phyloP scores from a whole-genome alignment of 176 grass and related monocot genomes.

The Dendrocalamus sinicus region DNA sequence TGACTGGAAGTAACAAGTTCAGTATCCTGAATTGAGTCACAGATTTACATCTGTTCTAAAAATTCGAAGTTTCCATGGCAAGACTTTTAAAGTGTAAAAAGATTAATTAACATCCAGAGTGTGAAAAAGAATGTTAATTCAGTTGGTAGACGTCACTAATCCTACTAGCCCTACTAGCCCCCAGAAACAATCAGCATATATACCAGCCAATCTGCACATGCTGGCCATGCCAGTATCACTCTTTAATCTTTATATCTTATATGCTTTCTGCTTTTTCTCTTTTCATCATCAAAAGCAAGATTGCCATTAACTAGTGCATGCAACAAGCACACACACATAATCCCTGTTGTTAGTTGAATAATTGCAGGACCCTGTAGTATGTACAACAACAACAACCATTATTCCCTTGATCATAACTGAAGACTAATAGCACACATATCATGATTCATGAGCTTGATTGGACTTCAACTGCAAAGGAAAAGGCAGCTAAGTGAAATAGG shows the following conservation, averaged over 20 bases:
- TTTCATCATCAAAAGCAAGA: slow-evolving; percentile 20
- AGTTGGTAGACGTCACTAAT: neutral
- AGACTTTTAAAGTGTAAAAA: neutral
- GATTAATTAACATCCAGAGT: neutral
- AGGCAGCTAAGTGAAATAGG: slow-evolving; percentile 23
- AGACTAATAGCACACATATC: neutral
- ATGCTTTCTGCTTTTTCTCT: neutral
- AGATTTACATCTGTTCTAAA: neutral
- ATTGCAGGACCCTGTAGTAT: neutral
- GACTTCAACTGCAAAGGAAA: slow-evolving; percentile 18
- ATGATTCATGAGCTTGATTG: neutral
- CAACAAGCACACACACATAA: slow-evolving; percentile 1
- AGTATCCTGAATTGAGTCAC: neutral
- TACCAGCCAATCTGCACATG: slow-evolving; percentile 20
- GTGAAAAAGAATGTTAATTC: neutral
- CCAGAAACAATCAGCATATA: neutral
- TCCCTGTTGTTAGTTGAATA: neutral
- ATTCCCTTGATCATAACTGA: neutral
- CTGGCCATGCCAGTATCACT: neutral
- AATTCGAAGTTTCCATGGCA: neutral
- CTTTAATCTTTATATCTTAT: slow-evolving; percentile 3
- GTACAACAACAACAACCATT: slow-evolving; percentile 16
- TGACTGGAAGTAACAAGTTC: slow-evolving; percentile 5
- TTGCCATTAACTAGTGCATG: neutral
- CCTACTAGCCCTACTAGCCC: neutral